Conservation (phyloP, 1,284 basidiomycete species). For the Pascua guehoae region DNA sequence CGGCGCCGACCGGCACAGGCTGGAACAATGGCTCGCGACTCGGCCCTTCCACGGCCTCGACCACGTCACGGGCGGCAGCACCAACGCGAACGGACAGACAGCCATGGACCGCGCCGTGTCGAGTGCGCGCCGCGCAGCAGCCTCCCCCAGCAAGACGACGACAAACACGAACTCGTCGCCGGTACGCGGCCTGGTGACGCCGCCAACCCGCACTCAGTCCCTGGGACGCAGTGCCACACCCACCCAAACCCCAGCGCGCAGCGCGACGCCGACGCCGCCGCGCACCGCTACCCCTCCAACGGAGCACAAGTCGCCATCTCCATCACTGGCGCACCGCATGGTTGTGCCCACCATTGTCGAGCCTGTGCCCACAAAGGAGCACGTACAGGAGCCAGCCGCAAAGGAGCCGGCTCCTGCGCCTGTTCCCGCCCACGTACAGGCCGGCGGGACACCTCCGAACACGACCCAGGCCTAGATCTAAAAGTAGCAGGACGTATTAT, state of each 20-base stretch:
- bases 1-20: constrained; percentile 17
- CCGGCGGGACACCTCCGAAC: too few relatives aligned
- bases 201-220: too few relatives aligned
- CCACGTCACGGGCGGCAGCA: neutral
- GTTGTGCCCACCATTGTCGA: constrained; percentile 2
- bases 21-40: constrained; percentile 14
- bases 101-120: neutral
- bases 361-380: neutral
- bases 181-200: neutral
- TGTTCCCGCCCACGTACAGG: too few relatives aligned
- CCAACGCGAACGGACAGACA: neutral
- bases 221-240: too few relatives aligned
- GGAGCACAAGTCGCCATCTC: constrained; percentile 1
- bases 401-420: too few relatives aligned
- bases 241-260: too few relatives aligned
- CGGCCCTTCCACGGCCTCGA: constrained; percentile 15
- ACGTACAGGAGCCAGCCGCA: too few relatives aligned
- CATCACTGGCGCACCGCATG: neutral
- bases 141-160: neutral
- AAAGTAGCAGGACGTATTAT: too few relatives aligned
- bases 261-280: too few relatives aligned
- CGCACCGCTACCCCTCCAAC: neutral
- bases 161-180: neutral
- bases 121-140: neutral
- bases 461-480: too few relatives aligned